phyloP scores from a whole-genome alignment of 768 basidiomycete genomes.

The Xanthoconium purpureum region DNA sequence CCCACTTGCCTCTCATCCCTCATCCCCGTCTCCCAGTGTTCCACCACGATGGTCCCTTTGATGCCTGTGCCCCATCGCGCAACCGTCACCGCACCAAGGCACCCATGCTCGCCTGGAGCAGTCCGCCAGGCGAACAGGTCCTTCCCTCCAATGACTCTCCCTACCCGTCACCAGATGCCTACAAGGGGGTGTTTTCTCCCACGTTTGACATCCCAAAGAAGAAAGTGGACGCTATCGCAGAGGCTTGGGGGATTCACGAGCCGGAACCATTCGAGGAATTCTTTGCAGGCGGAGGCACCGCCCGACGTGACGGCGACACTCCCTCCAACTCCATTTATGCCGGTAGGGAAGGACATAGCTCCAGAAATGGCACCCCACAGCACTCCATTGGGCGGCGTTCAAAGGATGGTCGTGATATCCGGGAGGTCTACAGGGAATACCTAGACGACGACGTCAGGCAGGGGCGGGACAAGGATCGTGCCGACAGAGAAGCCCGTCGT shows the following conservation, averaged over 20 bases:
- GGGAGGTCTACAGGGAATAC: slow-evolving; percentile 45
- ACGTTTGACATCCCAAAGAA: slow-evolving; percentile 68
- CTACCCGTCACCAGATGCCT: slow-evolving; percentile 48
- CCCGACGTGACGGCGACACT: slow-evolving; percentile 49
- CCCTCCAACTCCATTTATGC: slow-evolving; percentile 69
- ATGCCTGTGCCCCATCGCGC: slow-evolving; percentile 87
- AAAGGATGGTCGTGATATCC: slow-evolving; percentile 51
- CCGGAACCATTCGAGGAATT: slow-evolving; percentile 92
- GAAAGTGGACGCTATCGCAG: slow-evolving; percentile 84
- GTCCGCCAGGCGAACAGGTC: slow-evolving; percentile 38
- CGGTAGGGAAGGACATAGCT: slow-evolving; percentile 49
- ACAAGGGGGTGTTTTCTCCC: slow-evolving; percentile 45
- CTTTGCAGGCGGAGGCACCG: slow-evolving; percentile 69
- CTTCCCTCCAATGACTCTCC: slow-evolving; percentile 41
- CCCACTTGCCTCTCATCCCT: not conserved
- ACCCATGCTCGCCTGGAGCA: slow-evolving; percentile 78
- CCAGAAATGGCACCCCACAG: slow-evolving; percentile 36
- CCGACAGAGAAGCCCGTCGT: slow-evolving; percentile 31
- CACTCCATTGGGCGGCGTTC: slow-evolving; percentile 35
- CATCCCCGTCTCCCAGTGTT: slow-evolving; percentile 54
- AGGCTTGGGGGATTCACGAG: slow-evolving; percentile 92
- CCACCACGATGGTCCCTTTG: slow-evolving; percentile 90
- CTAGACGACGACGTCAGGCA: slow-evolving; percentile 38
- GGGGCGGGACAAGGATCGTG: slow-evolving; percentile 34
- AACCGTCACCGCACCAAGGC: slow-evolving; percentile 78